Base-by-base conservation (phyloP, 2,329 filamentous ascomycete genomes). In the Diaporthe sp. region DNA sequence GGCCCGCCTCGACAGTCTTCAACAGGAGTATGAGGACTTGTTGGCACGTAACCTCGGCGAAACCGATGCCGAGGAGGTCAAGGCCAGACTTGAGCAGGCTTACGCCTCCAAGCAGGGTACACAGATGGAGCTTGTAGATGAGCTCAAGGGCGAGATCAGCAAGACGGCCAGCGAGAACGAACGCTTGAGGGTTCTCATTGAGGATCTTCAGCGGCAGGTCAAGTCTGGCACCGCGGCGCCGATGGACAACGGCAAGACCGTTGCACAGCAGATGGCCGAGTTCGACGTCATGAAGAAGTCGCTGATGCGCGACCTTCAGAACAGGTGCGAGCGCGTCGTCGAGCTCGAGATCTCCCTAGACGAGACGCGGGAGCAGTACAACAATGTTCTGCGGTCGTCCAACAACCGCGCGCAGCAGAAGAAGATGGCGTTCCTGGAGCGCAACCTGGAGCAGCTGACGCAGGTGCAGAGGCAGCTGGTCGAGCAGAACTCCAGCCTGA, bases 271-370 rank as follows among this genome's bases (percentile, higher is more conserved):
- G 86, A 97, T 99, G 84, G 95, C 96, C 74, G 97, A 99, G 83
- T 99, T 99, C 80, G 97, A 99, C 84, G 94, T 95, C 75, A 99
- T 99, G 96, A 99, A 99, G 92, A 99, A 99, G 91, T 97, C 94
- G 78, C 89, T 99, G 79, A 99, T 99, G 97, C 94, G 97, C 74
- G 97, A 99, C 85, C 88, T 99, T 78, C 97, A 99, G 85, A 98
- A 99, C 87, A 93, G 97, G 76, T 99, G 97, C 84, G 97, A 99
- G 87, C 93, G 97, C 78, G 96, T 99, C 45, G 97, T 99, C 25
- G 97, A 99, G 87, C 92, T 99, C 38, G 97, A 99, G 85, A 99
- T 99, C 81, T 97, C 95, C 47, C 90, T 99, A 68, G 97, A 99
- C 82, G 96, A 98, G 87, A 98, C 97, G 0, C 92, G 97, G 73